phyloP scores from a whole-genome alignment of 164 flowering plant species.

The Piper betle region DNA sequence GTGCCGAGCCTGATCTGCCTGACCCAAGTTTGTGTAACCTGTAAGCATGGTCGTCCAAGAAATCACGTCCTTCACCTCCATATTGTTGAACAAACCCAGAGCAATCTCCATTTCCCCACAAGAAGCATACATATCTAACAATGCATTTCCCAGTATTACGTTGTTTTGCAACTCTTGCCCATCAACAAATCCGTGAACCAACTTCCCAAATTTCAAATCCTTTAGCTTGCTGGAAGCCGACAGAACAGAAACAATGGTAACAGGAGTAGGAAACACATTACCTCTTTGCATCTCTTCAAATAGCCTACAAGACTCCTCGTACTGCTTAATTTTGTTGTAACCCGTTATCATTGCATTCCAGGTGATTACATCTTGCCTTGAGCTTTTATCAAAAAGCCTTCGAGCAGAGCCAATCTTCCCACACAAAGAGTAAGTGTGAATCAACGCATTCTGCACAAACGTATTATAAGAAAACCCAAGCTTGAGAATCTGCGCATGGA shows the following conservation, averaged over 20 bases:
- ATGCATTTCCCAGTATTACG: constrained; percentile 31
- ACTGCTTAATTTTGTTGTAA: constrained; percentile 27
- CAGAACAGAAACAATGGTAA: constrained; percentile 33
- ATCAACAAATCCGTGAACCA: constrained; percentile 23
- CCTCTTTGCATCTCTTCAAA: constrained; percentile 36
- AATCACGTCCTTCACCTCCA: constrained; percentile 30
- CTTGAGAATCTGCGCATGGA: constrained; percentile 37
- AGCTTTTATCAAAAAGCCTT: constrained; percentile 25
- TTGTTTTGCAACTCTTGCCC: constrained; percentile 13
- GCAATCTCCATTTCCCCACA: constrained; percentile 39
- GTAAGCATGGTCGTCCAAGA: constrained; percentile 44
- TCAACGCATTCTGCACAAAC: constrained; percentile 35
- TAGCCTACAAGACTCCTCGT: constrained; percentile 26
- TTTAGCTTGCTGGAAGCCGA: constrained; percentile 43
- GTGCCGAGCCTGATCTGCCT: constrained; percentile 26
- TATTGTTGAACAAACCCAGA: constrained; percentile 19
- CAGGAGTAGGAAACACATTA: constrained; percentile 23
- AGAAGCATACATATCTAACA: constrained; percentile 36
- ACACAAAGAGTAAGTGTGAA: constrained; percentile 24
- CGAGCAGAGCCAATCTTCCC: constrained; percentile 29
- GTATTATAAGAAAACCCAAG: constrained; percentile 26
- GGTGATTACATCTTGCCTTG: constrained; percentile 26
- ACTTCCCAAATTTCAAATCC: constrained; percentile 26
- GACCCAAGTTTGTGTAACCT: constrained; percentile 26
- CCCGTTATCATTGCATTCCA: constrained; percentile 50